These are phyloP conservation scores for Mycena crocata DNA, from an alignment of 768 basidiomycete genomes.

Conservation along the genomic window DNA sequence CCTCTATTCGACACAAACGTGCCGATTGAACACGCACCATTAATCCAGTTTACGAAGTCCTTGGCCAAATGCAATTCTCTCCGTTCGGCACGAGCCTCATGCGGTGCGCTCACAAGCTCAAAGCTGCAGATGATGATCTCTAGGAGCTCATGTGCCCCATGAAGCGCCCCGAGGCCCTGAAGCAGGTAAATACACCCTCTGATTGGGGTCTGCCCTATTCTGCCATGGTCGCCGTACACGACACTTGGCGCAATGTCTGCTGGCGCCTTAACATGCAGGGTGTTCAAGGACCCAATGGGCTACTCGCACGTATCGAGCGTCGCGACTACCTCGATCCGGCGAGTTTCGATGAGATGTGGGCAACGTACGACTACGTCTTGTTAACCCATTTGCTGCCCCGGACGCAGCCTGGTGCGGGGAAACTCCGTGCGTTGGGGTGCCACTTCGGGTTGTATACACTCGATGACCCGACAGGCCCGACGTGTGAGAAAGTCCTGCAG, in stretches of 20 bases:
- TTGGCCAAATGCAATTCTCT: not conserved
- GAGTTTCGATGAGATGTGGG: constrained; percentile 3
- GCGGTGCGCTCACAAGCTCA: not conserved
- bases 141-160: constrained; percentile 6
- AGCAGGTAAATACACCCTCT: not conserved
- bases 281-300: not conserved
- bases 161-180: not conserved
- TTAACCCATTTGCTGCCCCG: not conserved
- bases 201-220: not conserved
- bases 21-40: too few species aligned
- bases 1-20: not conserved
- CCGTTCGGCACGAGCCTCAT: constrained; percentile 5
- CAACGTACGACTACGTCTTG: not conserved
- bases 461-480: not conserved
- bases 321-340: not conserved
- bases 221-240: constrained; percentile 1
- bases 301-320: constrained; percentile 5
- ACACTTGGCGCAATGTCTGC: not conserved
- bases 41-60: constrained; percentile 9
- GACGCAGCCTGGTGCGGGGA: not conserved
- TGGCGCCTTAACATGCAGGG: constrained; percentile 15
- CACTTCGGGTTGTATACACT: constrained; percentile 12
- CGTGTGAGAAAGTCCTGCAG: not conserved
- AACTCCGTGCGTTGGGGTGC: not conserved
- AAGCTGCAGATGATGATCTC: not conserved